Evolutionary conservation across 805 yeast species (phyloP), one percentile per base, ranked within the genome.

Genomic region (Kazachstania psychrophila): DNA sequence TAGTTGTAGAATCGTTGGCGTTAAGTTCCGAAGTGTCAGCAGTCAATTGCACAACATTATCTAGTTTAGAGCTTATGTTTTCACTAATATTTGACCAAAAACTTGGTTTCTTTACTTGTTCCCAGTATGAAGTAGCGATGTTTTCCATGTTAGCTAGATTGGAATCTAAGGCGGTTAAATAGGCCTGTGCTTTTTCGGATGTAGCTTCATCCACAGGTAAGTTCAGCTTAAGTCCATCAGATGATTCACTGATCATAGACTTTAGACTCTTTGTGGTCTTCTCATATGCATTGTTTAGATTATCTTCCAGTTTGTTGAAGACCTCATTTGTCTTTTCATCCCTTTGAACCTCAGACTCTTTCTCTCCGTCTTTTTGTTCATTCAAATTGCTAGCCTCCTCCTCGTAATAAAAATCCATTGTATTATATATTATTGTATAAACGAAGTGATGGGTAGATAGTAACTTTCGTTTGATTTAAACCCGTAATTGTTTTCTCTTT

Each of bases 101-200:
- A 5, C 49, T 44, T 23, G 48, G 40, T 6, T 38, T 43, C 2
- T 56, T 44, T 8, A 55, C 51, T 25, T 48, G 52, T 11, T 42
- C 43, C 62, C 62, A 58, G 34, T 55, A 58, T 9, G 47, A 44
- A n/a, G 79, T 72, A 0, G 94, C 88, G 23, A 69, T 60, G 35
- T 70, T 72, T 54, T 88, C 96, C 6, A 85, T 77, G 36, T 66
- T 66, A 47, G 83, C 95, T 31, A 88, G 65, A 46, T 77, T 79
- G 44, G 72, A 62, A 56, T 87, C 96, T 42, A 88, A 66, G 6
- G 73, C 71, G 43, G 84, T 88, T 34, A 87, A 64, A 35, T 72
- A 74, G 31, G 68, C 69, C 46, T 81, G 85, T 6, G 87, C 77
- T 43, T 54, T 56, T 25, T 54, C 58, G 2, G 54, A 36, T 3